Conservation (phyloP, 106 monocot genomes). For the Dioscorea zingiberensis region DNA sequence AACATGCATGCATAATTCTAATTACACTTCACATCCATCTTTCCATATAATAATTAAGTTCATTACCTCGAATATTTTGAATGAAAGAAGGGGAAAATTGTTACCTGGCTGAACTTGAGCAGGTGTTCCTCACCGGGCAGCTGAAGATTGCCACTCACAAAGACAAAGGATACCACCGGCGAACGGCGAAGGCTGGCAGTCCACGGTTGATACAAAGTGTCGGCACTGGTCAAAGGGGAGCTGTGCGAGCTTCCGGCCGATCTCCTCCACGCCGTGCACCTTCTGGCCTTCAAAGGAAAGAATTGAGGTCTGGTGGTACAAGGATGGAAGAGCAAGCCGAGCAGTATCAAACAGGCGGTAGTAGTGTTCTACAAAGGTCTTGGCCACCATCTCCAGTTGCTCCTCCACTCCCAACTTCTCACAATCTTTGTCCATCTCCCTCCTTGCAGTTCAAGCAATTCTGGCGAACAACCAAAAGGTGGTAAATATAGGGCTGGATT, state of each 20-base stretch:
- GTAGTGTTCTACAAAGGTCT: slow-evolving; percentile 71
- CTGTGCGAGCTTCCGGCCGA: slow-evolving; percentile 28
- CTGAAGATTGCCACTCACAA: slow-evolving; percentile 57
- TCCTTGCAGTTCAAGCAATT: too few species aligned
- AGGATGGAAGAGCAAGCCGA: slow-evolving; percentile 20
- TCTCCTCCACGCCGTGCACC: slow-evolving; percentile 43
- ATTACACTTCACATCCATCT: too few species aligned
- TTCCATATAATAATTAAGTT: too few species aligned
- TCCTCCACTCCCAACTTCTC: too few species aligned
- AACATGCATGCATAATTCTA: too few species aligned
- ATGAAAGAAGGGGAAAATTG: too few species aligned
- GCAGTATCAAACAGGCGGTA: slow-evolving; percentile 49
- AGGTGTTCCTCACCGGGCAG: slow-evolving; percentile 47
- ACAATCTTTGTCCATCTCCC: background rate
- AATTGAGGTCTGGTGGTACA: slow-evolving; percentile 40
- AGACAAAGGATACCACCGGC: slow-evolving; percentile 44
- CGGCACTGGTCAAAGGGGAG: slow-evolving; percentile 53
- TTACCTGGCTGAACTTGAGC: slow-evolving; percentile 67
- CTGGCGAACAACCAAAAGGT: too few species aligned
- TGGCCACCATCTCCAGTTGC: slow-evolving; percentile 43
- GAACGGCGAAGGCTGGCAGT: slow-evolving; percentile 42
- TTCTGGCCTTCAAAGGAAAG: slow-evolving; percentile 68
- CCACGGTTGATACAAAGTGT: slow-evolving; percentile 42
- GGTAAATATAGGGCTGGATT: too few species aligned
- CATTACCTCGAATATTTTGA: too few species aligned